Evolutionary conservation across 179 eudicot species (phyloP).

Genomic region (Dionaea muscipula): DNA sequence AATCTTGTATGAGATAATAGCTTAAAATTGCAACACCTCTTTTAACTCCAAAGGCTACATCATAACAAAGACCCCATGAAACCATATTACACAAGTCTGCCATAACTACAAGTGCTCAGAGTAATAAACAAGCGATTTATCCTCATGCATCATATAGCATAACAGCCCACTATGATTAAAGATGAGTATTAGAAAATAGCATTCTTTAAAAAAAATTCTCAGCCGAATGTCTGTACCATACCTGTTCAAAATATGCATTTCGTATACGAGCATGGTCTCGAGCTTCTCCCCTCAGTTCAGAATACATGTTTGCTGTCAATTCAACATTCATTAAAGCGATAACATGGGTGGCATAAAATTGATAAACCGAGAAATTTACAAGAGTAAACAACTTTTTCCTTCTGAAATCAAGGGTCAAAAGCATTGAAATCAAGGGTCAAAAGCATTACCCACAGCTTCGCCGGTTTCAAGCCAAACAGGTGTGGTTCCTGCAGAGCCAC

Average conservation of each 20-base stretch:
- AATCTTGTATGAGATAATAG: no score
- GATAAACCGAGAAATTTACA: slow-evolving; percentile 8
- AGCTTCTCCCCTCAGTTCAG: slow-evolving; percentile 87
- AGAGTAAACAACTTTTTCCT: neutral
- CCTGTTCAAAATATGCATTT: slow-evolving; percentile 93
- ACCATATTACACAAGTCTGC: no score
- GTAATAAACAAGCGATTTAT: no score
- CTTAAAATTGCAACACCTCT: no score
- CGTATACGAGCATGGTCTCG: slow-evolving; percentile 85
- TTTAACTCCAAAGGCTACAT: no score
- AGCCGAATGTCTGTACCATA: slow-evolving; percentile 18
- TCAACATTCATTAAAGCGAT: slow-evolving; percentile 31
- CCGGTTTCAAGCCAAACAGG: slow-evolving; percentile 97
- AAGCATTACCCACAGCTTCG: slow-evolving; percentile 79
- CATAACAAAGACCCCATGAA: no score
- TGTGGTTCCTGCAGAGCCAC: slow-evolving; percentile 49
- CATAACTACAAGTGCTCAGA: no score
- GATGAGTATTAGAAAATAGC: neutral
- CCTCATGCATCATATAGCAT: no score
- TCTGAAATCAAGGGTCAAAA: slow-evolving; percentile 6
- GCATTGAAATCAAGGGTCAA: slow-evolving; percentile 10
- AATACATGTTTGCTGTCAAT: slow-evolving; percentile 79
- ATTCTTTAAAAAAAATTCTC: no score
- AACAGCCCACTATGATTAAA: no score
- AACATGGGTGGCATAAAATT: slow-evolving; percentile 15